Evolutionary conservation across 257 asterid species (phyloP).

Genomic region (Cruciata laevipes): DNA sequence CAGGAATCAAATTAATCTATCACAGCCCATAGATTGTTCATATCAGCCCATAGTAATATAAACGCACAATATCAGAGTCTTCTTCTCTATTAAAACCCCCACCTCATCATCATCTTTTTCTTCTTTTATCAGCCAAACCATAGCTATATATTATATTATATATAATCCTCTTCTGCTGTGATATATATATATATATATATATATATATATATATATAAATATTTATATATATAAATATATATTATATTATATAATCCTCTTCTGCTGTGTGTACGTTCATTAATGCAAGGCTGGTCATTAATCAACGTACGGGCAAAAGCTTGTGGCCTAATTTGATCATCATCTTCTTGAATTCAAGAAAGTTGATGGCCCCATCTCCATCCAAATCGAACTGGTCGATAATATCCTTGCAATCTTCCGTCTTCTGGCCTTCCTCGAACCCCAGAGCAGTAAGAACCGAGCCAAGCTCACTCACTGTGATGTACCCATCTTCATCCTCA

Average conservation of each 20-base stretch:
- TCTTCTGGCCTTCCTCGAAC: constrained; percentile 45
- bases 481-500: constrained; percentile 60
- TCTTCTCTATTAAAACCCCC: too few species aligned
- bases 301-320: constrained; percentile 33
- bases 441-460: constrained; percentile 62
- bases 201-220: too few species aligned
- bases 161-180: too few species aligned
- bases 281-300: constrained; percentile 12
- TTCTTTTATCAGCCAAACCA: too few species aligned
- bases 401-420: constrained; percentile 74
- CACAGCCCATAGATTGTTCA: too few species aligned
- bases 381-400: constrained; percentile 62
- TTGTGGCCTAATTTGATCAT: constrained; percentile 46
- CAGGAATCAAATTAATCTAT: too few species aligned
- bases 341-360: constrained; percentile 71
- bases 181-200: too few species aligned
- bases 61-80: too few species aligned
- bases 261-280: background rate
- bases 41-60: too few species aligned
- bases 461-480: constrained; percentile 64
- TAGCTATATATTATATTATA: too few species aligned
- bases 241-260: background rate
- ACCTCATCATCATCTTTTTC: too few species aligned
- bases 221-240: too few species aligned
- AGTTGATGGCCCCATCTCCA: constrained; percentile 83